Base-by-base conservation (phyloP, 2,329 filamentous ascomycete species). In the Sclerotinia nivalis region DNA sequence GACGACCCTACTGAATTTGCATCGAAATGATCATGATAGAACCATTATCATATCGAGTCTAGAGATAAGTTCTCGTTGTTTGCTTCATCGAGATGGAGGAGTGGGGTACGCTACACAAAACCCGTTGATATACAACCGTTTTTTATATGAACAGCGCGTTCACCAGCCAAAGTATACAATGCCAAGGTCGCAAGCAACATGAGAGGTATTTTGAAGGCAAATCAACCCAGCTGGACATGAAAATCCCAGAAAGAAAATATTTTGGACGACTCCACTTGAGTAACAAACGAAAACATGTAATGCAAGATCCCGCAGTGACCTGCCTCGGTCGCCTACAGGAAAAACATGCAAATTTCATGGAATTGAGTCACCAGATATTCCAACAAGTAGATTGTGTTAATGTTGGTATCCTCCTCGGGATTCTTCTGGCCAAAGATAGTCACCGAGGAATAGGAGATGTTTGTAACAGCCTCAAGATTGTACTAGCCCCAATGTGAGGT, bases 321-420 rank as follows among this genome's bases (percentile, higher is more conserved):
- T 65, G 47, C 61, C 61, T 52, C 47, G 61, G 61, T 40, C 47
- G 47, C 25, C 49, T 22, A 49, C 61, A 40, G 47, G 49, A 65
- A 65, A 62, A 65, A 54, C 61, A 65, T 54, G 61, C 61, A 65
- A 65, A 65, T 40, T 65, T 65, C 61, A 65, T 40, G 34, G 31
- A 52, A 65, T 10, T 9, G 10, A 62, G 28, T 47, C 45, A 62
- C 28, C 28, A 62, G 60, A 37, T 50, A 12, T 62, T 20, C 60
- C 45, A 25, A 12, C 7, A 62, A 50, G 18, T n/a, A 31, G 22
- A 62, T 13, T 45, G 4, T 50, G 60, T 15, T 31, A 59, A 15
- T 50, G 60, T 50, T 50, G 22, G 60, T 62, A 37, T 62, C 60
- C 45, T 62, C 37, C 45, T 37, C 22, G 60, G 28, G 28, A 3